phyloP scores from a whole-genome alignment of 371 early-diverging fungal genomes.

The Mortierella sp. region DNA sequence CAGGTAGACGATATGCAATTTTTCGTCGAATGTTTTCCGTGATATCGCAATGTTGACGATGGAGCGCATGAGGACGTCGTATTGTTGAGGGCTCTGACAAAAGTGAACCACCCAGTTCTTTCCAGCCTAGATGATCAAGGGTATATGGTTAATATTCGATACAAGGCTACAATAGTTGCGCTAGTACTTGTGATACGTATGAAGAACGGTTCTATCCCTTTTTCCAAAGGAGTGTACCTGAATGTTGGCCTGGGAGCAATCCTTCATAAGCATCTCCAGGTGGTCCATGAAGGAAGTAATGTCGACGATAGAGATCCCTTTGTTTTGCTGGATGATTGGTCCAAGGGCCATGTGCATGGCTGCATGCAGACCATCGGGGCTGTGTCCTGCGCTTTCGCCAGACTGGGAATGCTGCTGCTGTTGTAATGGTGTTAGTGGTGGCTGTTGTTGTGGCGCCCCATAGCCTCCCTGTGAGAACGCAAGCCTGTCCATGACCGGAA shows the following conservation, averaged over 20 bases:
- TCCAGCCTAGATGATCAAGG: constrained; percentile 60
- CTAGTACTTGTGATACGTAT: neutral
- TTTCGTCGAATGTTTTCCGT: constrained; percentile 64
- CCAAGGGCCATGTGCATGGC: constrained; percentile 34
- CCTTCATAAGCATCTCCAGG: constrained; percentile 68
- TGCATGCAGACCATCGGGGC: neutral
- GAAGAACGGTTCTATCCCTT: too few relatives aligned
- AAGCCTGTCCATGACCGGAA: neutral
- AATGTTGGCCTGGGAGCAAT: constrained; percentile 74
- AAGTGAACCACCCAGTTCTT: constrained; percentile 73
- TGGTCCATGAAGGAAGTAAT: constrained; percentile 24
- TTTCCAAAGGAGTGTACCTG: constrained; percentile 60
- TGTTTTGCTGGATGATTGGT: constrained; percentile 28
- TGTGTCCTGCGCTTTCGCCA: neutral
- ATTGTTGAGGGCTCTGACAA: constrained; percentile 62
- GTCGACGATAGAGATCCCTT: constrained; percentile 24
- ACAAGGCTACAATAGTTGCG: neutral
- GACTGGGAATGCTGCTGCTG: constrained; percentile 12
- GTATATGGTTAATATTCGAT: neutral
- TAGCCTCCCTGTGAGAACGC: neutral
- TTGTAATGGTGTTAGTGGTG: neutral
- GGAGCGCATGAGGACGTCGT: constrained; percentile 60
- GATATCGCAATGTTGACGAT: constrained; percentile 64
- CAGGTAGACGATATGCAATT: constrained; percentile 71
- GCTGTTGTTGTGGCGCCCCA: neutral